These are phyloP conservation scores for Saccharomyces eubayanus DNA, from an alignment of 805 yeast species.

Conservation along the genomic window DNA sequence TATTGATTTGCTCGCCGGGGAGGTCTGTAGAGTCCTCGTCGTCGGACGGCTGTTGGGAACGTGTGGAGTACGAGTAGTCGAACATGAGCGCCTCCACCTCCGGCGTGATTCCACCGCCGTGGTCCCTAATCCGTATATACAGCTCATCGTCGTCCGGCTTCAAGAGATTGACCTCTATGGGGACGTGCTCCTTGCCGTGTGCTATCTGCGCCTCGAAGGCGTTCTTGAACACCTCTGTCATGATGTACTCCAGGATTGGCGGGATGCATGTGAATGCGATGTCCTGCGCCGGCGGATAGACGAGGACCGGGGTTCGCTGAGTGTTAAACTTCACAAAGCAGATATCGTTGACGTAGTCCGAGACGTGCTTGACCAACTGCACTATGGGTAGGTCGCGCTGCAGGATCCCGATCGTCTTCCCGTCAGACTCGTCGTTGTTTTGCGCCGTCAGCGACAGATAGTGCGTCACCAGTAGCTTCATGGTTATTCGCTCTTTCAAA, in stretches of 20 bases:
- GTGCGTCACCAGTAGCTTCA: constrained; percentile 81
- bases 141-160: constrained; percentile 33
- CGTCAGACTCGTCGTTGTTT: constrained; percentile 11
- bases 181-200: constrained; percentile 31
- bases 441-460: constrained; percentile 57
- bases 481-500: constrained; percentile 73
- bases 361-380: constrained; percentile 52
- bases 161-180: constrained; percentile 27
- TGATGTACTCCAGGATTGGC: constrained; percentile 77
- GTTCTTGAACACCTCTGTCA: constrained; percentile 81
- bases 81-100: constrained; percentile 58
- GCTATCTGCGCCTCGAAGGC: constrained; percentile 85
- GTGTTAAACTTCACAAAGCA: constrained; percentile 78
- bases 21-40: not conserved
- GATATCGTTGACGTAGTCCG: constrained; percentile 73
- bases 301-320: constrained; percentile 6
- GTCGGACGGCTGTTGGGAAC: not conserved
- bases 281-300: constrained; percentile 21
- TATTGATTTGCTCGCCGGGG: constrained; percentile 60
- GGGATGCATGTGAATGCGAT: constrained; percentile 75
- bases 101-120: constrained; percentile 82
- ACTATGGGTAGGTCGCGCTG: constrained; percentile 60
- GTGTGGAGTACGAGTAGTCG: constrained; percentile 77
- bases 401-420: constrained; percentile 52
- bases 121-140: constrained; percentile 72